Evolutionary conservation across 768 basidiomycete species (phyloP).

Genomic region (Serendipita sp.): DNA sequence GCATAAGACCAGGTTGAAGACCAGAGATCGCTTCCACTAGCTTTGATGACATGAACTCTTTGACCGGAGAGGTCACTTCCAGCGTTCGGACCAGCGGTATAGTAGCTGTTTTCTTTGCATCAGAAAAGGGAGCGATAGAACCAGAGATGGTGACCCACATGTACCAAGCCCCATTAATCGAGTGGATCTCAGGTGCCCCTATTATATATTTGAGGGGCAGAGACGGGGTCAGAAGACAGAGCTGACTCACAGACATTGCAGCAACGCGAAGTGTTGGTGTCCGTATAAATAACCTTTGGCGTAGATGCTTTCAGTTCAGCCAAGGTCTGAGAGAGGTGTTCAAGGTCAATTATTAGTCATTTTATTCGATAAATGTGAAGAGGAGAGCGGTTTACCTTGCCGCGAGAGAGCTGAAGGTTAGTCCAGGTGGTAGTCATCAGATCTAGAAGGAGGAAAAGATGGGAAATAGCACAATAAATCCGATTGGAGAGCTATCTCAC

Average conservation of each 20-base stretch:
- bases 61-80: background rate
- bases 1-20: background rate
- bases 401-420: too few relatives aligned
- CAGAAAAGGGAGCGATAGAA: too few relatives aligned
- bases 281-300: slow-evolving; percentile 8
- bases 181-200: too few relatives aligned
- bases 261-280: slow-evolving; percentile 7
- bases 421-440: background rate
- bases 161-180: too few relatives aligned
- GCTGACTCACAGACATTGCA: slow-evolving; percentile 9
- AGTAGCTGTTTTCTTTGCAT: background rate
- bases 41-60: background rate
- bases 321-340: background rate
- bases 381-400: too few relatives aligned
- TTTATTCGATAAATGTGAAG: background rate
- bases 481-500: background rate
- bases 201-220: too few relatives aligned
- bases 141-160: too few relatives aligned
- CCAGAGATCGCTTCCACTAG: background rate
- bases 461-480: background rate
- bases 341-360: background rate
- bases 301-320: slow-evolving; percentile 5
- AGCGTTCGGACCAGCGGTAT: background rate
- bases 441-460: background rate
- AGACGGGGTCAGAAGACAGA: too few relatives aligned